These are phyloP conservation scores for Xylariaceae sp. DNA, from an alignment of 2,329 filamentous ascomycete species.

Conservation along the genomic window DNA sequence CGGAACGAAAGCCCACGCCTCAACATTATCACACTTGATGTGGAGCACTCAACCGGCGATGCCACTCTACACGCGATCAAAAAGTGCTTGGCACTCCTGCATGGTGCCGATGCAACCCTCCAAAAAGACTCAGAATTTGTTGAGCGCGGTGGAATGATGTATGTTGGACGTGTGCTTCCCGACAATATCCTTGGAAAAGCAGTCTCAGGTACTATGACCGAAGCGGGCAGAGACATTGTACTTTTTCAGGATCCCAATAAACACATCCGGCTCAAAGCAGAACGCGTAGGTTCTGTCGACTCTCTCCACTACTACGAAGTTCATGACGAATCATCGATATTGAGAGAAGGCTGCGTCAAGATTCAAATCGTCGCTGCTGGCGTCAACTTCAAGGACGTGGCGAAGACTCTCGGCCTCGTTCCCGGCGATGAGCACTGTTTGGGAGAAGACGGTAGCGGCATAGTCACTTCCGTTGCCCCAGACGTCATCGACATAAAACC, in stretches of 20 bases:
- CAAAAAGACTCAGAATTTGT: constrained; percentile 26
- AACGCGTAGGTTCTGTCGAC: constrained; percentile 23
- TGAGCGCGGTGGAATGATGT: constrained; percentile 26
- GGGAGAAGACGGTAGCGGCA: constrained; percentile 22
- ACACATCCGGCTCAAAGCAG: constrained; percentile 12
- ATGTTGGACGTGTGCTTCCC: constrained; percentile 24
- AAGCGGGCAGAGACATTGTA: constrained; percentile 8
- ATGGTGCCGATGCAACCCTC: constrained; percentile 18
- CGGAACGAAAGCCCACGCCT: constrained; percentile 17
- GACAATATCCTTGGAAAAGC: constrained; percentile 22
- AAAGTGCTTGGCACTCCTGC: too few relatives aligned
- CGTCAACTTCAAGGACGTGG: constrained; percentile 36
- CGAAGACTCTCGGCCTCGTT: constrained; percentile 25
- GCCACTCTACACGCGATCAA: constrained; percentile 17
- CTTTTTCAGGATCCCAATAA: constrained; percentile 12
- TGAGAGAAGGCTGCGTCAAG: constrained; percentile 27
- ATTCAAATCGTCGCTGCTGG: constrained; percentile 32
- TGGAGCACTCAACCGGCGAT: constrained; percentile 14
- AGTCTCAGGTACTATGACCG: constrained; percentile 5
- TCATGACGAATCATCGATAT: constrained; percentile 1
- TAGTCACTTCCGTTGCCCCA: constrained; percentile 6
- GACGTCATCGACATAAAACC: constrained; percentile 15
- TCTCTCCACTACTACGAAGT: constrained; percentile 14
- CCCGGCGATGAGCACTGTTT: constrained; percentile 17
- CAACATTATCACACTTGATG: constrained; percentile 13